Base-by-base conservation (phyloP, 208 protist species). In the Naegleria fowleri region DNA sequence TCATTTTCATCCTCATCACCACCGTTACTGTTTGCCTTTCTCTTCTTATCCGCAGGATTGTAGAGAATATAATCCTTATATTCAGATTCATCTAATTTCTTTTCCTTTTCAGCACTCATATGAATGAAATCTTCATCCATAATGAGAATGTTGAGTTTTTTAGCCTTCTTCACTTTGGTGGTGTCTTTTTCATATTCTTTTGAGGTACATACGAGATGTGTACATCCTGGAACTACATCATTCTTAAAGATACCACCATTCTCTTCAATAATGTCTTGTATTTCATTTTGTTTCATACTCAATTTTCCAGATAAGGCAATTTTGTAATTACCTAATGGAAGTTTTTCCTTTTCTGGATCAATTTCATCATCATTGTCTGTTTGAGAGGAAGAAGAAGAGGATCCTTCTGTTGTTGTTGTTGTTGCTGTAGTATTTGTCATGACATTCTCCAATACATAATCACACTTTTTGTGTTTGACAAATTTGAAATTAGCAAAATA, bases 71-170 rank as follows among this genome's bases (percentile, higher is more conserved):
- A 88, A 51, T 51, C 83, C 33, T 87, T 36, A 39, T 25, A 58
- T 88, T 88, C 41, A 39, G 4, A 15, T 58, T 88, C 41, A 39
- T 9, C 16, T 13, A 58, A 58, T 38, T 88, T 88, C 55, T 36
- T 48, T 58, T 88, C 43, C 16, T 88, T 29, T 36, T 58, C 39
- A 38, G 33, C 41, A 58, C 25, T 39, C 19, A 40, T 25, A 29
- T 88, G 84, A 38, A 88, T 88, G 25, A 52, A 88, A 38, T 48
- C 39, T 88, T 88, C 84, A 39, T 88, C 84, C 5, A 88, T n/a
- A 58, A 88, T 88, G 2, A 19, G 22, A 58, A 88, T 38, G 16
- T n/a, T n/a, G 15, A 39, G 39, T 36, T 52, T n/a, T 36, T 88
- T 88, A 25, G 84, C 84, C 55, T 29, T 33, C 7, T 52, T 58